phyloP scores from a whole-genome alignment of 768 basidiomycete species.

The Naganishia vishniacii region DNA sequence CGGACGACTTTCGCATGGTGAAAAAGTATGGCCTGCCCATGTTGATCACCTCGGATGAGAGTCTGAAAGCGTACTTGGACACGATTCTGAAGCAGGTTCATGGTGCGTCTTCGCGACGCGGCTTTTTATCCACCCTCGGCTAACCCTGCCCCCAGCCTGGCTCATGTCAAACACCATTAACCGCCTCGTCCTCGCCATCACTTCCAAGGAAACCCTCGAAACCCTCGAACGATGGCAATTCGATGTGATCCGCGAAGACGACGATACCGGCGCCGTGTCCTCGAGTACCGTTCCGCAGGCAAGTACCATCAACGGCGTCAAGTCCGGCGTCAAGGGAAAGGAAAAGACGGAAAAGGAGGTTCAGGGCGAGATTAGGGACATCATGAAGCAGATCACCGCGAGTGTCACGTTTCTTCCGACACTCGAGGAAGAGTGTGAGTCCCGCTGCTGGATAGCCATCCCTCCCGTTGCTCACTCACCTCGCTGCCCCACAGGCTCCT shows the following conservation, averaged over 20 bases:
- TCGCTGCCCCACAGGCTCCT: slow-evolving; percentile 57
- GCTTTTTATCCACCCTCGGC: neutral
- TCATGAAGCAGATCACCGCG: slow-evolving; percentile 95
- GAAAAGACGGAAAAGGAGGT: slow-evolving; percentile 62
- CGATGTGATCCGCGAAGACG: slow-evolving; percentile 63
- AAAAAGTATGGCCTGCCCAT: slow-evolving; percentile 98
- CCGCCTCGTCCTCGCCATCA: slow-evolving; percentile 89
- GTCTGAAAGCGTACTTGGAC: slow-evolving; percentile 86
- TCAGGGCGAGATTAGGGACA: slow-evolving; percentile 93
- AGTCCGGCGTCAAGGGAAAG: slow-evolving; percentile 30
- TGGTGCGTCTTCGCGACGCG: slow-evolving; percentile 55
- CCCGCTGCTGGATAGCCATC: neutral
- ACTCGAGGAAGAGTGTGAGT: slow-evolving; percentile 66
- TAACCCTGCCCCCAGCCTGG: slow-evolving; percentile 64
- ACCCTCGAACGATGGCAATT: slow-evolving; percentile 98
- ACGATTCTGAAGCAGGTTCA: slow-evolving; percentile 89
- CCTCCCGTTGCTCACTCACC: neutral
- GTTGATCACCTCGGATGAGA: slow-evolving; percentile 86
- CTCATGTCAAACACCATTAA: slow-evolving; percentile 85
- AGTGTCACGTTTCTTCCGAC: slow-evolving; percentile 95
- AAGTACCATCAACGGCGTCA: slow-evolving; percentile 6
- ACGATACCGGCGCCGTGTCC: slow-evolving; percentile 24
- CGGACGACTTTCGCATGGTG: slow-evolving; percentile 94
- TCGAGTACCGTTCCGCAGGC: slow-evolving; percentile 33
- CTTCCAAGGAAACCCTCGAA: slow-evolving; percentile 84